phyloP scores from a whole-genome alignment of 495 filamentous ascomycete species.

The Mytilinidion resinicola region DNA sequence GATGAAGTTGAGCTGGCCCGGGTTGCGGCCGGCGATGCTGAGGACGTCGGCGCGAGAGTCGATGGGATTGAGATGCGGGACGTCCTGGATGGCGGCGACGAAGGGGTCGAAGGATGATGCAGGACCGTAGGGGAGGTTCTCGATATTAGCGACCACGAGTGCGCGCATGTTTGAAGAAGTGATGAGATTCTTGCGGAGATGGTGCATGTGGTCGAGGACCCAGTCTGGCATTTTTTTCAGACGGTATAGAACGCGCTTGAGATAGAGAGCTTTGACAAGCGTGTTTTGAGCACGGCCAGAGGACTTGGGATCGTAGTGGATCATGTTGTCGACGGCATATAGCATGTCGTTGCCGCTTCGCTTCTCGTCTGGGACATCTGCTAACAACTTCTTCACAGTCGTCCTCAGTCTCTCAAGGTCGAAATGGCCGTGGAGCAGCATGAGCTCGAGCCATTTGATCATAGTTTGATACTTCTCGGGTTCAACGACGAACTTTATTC shows the following conservation, averaged over 20 bases:
- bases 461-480: constrained; percentile 76
- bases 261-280: constrained; percentile 80
- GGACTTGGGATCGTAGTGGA: constrained; percentile 67
- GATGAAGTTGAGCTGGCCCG: constrained; percentile 68
- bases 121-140: constrained; percentile 61
- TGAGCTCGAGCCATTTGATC: constrained; percentile 77
- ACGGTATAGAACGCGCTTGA: constrained; percentile 73
- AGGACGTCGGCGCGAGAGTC: constrained; percentile 56
- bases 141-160: constrained; percentile 74
- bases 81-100: constrained; percentile 32
- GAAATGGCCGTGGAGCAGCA: constrained; percentile 83
- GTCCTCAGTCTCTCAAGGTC: constrained; percentile 73
- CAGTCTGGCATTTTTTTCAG: constrained; percentile 64
- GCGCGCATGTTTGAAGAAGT: constrained; percentile 77
- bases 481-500: constrained; percentile 78
- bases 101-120: constrained; percentile 80
- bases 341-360: constrained; percentile 75
- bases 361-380: constrained; percentile 90
- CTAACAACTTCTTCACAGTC: constrained; percentile 78
- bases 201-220: constrained; percentile 68
- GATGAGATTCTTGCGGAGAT: constrained; percentile 66
- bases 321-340: constrained; percentile 68
- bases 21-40: constrained; percentile 61
- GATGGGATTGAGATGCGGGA: constrained; percentile 50
- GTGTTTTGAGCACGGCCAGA: constrained; percentile 71